Evolutionary conservation across 768 basidiomycete species (phyloP).

Genomic region (Kwoniella sp.): DNA sequence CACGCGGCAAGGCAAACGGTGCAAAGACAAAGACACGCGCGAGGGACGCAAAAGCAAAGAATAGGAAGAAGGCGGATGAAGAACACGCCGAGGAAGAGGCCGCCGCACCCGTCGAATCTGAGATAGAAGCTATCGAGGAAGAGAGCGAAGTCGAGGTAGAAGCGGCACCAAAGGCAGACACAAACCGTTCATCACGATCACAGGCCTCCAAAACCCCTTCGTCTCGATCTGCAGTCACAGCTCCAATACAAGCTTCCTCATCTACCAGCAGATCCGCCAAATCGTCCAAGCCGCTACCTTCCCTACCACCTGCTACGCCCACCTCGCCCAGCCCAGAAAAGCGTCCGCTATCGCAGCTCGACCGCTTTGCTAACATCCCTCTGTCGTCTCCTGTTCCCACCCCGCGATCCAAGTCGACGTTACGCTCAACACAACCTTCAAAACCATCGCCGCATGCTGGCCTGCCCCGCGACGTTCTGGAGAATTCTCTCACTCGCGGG

Average conservation of each 20-base stretch:
- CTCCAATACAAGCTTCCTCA: not conserved
- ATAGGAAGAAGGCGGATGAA: not conserved
- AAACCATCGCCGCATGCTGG: conserved; percentile 6
- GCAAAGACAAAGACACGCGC: conserved; percentile 5
- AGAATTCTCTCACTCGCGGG: conserved; percentile 18
- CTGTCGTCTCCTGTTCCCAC: conserved; percentile 23
- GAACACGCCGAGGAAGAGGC: not conserved
- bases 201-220: not conserved
- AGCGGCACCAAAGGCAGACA: not conserved
- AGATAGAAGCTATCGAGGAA: conserved; percentile 1
- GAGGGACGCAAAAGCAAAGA: conserved; percentile 6
- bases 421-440: conserved; percentile 8
- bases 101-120: not conserved
- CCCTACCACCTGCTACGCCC: conserved; percentile 7
- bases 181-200: not conserved
- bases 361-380: conserved; percentile 36
- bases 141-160: conserved; percentile 1
- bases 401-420: conserved; percentile 1
- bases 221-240: too few relatives aligned
- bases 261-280: not conserved
- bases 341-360: conserved; percentile 27
- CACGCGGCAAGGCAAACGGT: conserved; percentile 1
- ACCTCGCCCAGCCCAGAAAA: conserved; percentile 1
- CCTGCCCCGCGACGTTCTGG: conserved; percentile 19
- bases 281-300: conserved; percentile 12